Percentiles rank a stretch among this genome's conserved stretches.
These are phyloP conservation scores for Colletotrichum navitas DNA, from an alignment of 2,329 filamentous ascomycete species.

Conservation along the genomic window DNA sequence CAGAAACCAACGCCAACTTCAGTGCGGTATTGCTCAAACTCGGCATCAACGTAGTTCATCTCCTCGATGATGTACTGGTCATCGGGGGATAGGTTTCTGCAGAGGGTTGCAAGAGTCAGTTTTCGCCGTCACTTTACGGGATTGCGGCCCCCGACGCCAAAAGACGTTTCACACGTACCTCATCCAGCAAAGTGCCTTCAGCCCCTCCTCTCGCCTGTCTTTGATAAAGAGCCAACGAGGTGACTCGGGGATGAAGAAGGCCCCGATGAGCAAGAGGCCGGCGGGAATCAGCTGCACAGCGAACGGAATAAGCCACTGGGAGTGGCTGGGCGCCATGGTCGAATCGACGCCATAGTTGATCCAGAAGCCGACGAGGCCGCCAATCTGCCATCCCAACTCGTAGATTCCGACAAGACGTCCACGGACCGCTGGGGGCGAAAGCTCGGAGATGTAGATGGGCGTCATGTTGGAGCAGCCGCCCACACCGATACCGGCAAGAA, in stretches of 20 bases:
- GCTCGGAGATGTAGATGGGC: conserved; percentile 72
- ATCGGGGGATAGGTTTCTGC: conserved; percentile 60
- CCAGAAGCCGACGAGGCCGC: conserved; percentile 72
- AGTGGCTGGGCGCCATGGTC: conserved; percentile 59
- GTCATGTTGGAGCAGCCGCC: conserved; percentile 74
- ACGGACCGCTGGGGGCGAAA: conserved; percentile 72
- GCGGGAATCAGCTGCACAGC: conserved; percentile 76
- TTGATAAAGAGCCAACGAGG: conserved; percentile 78
- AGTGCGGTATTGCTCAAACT: conserved; percentile 73
- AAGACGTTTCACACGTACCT: conserved; percentile 20
- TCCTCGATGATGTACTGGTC: conserved; percentile 81
- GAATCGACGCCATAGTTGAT: conserved; percentile 73
- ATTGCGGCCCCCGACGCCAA: not conserved
- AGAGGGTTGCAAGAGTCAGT: conserved; percentile 49
- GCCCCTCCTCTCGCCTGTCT: conserved; percentile 69
- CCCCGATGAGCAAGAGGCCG: conserved; percentile 70
- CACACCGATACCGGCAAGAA: conserved; percentile 73
- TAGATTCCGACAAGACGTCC: conserved; percentile 76
- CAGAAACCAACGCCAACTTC: conserved; percentile 80
- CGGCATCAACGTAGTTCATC: conserved; percentile 76
- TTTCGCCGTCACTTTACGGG: not conserved
- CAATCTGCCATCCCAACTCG: conserved; percentile 74
- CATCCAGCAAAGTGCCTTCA: conserved; percentile 73
- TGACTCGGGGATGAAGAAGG: conserved; percentile 73
- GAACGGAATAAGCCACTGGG: conserved; percentile 75